Evolutionary conservation across 805 yeast species (phyloP).

Genomic region (Ogataea allantospora): DNA sequence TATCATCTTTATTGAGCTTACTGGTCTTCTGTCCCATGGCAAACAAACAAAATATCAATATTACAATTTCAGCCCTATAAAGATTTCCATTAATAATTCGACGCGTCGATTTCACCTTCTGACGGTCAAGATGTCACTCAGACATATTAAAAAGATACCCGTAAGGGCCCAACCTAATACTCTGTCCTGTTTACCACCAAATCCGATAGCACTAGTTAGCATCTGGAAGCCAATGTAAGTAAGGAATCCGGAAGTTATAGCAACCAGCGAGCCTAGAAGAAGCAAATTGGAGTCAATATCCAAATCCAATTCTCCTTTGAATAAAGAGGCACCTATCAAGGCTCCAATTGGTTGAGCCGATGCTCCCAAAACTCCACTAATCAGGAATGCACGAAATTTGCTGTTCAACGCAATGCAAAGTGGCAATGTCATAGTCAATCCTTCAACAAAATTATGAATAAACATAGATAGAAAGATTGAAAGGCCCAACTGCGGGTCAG

Average conservation of each 20-base stretch:
- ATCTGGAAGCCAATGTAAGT: slow-evolving; percentile 79
- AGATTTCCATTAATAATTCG: neutral
- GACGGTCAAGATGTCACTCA: slow-evolving; percentile 39
- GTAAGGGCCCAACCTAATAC: slow-evolving; percentile 58
- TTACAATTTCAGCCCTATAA: neutral
- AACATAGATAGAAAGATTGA: slow-evolving; percentile 81
- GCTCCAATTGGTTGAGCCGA: slow-evolving; percentile 92
- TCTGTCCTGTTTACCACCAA: slow-evolving; percentile 66
- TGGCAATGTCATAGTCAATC: slow-evolving; percentile 91
- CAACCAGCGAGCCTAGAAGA: slow-evolving; percentile 62
- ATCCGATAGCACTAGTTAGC: slow-evolving; percentile 79
- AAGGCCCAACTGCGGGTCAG: slow-evolving; percentile 68
- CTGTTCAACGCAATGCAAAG: slow-evolving; percentile 72
- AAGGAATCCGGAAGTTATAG: slow-evolving; percentile 80
- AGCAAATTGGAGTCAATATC: slow-evolving; percentile 38
- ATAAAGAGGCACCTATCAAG: slow-evolving; percentile 53
- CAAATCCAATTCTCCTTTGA: slow-evolving; percentile 38
- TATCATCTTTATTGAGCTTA: slow-evolving; percentile 86
- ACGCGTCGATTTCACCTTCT: slow-evolving; percentile 8
- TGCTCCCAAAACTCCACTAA: slow-evolving; percentile 74
- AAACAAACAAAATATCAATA: neutral
- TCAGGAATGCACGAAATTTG: slow-evolving; percentile 57
- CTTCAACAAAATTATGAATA: slow-evolving; percentile 90
- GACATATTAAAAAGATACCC: slow-evolving; percentile 58
- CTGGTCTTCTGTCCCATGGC: slow-evolving; percentile 94